Base-by-base conservation (phyloP, 2,329 filamentous ascomycete species). In the Alternaria sp. region DNA sequence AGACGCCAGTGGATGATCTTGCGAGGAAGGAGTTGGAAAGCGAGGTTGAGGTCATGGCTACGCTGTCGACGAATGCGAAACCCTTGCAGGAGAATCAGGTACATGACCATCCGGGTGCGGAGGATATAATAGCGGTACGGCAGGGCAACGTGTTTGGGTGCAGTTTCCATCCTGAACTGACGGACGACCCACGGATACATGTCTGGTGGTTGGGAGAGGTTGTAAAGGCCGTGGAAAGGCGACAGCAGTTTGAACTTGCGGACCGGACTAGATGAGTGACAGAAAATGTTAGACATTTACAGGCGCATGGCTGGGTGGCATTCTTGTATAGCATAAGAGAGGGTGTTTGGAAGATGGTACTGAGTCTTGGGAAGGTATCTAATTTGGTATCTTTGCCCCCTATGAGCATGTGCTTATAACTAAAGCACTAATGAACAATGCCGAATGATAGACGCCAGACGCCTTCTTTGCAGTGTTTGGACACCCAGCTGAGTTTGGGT, bases 81-180 rank as follows among this genome's bases (percentile, higher is more conserved):
- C 47, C 71, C 6, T 26, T 87, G 49, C 82, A 83, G 44, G 81
- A 84, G 26, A 81, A 83, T 62, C 80, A 80, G 21, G 81, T 82
- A 46, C 83, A 83, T 10, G 79, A 83, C n/a, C 78, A 83, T 25
- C 78, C 82, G 6, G 78, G 81, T 15, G 81, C 80, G 17, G 84
- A 86, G 46, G 86, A 97, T 69, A 95, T 98, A 55, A 89, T 98
- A 54, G 95, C 95, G 0, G 93, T 98, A 32, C 86, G 88, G 68
- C 94, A 98, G 81, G 93, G 91, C 1, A 97, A 97, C 79, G 91
- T 97, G 0, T 91, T 98, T 72, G 96, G 93, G 5, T 97, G 92
- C 4, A 97, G 94, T 74, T 99, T 98, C 77, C 96, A 98, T 74
- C 96, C 96, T 0, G 96, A 99, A 80, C 80, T 99, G 79, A 98